Conservation (phyloP, 345 rosid genomes). For the Jatropha curcas region DNA sequence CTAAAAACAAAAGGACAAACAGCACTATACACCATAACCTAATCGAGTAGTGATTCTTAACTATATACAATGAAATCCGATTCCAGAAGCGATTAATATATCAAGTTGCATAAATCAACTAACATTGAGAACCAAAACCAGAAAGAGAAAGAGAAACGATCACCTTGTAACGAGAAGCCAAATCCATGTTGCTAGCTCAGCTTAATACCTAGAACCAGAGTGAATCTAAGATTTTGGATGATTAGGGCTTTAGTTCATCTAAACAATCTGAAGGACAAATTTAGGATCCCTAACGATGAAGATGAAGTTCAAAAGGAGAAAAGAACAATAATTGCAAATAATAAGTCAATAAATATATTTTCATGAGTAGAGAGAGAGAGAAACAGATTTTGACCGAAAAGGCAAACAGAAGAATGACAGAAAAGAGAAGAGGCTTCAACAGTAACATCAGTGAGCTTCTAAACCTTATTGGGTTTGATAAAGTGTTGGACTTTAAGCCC, state of each 20-base stretch:
- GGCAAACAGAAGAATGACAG: no score
- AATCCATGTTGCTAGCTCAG: conserved; percentile 55
- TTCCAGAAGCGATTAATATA: not conserved
- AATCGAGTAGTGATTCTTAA: not conserved
- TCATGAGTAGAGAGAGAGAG: no score
- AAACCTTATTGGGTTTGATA: no score
- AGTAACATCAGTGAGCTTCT: no score
- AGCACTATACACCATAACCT: not conserved
- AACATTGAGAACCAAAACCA: not conserved
- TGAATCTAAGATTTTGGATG: not conserved
- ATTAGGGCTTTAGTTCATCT: not conserved
- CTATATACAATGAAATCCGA: not conserved
- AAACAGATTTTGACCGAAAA: no score
- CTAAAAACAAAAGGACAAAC: not conserved
- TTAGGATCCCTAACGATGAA: not conserved
- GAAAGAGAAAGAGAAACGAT: not conserved
- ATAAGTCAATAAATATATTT: no score
- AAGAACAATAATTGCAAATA: no score
- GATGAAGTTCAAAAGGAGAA: no score
- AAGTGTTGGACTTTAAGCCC: no score
- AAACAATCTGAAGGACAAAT: conserved; percentile 27
- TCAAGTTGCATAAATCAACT: not conserved
- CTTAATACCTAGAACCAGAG: not conserved
- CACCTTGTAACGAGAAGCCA: conserved; percentile 92
- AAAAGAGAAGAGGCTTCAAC: no score